Evolutionary conservation across 345 rosid species (phyloP).

Genomic region (Euphorbia pulcherrima): DNA sequence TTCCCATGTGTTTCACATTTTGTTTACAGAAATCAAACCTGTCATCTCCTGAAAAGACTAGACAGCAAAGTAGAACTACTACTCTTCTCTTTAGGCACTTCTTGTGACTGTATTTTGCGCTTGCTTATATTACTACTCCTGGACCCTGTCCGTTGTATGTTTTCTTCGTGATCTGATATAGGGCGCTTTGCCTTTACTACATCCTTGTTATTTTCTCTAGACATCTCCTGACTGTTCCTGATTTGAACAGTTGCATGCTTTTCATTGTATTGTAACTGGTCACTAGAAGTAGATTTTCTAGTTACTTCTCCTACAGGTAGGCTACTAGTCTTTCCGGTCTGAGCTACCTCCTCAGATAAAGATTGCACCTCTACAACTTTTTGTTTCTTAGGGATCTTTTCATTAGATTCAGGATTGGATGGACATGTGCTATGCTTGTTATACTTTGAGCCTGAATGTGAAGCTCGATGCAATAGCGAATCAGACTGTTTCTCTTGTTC

Average conservation of each 20-base stretch:
- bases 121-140: constrained; percentile 10
- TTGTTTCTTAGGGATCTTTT: constrained; percentile 25
- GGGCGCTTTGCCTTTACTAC: constrained; percentile 6
- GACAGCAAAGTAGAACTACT: constrained; percentile 29
- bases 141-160: constrained; percentile 2
- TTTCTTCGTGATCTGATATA: constrained; percentile 8
- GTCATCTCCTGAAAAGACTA: constrained; percentile 40
- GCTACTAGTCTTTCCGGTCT: neutral
- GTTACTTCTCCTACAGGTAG: constrained; percentile 12
- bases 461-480: constrained; percentile 14
- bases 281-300: no score
- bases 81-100: constrained; percentile 19
- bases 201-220: constrained; percentile 21
- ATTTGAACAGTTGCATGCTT: constrained; percentile 12
- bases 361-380: constrained; percentile 11
- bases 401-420: constrained; percentile 15
- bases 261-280: neutral
- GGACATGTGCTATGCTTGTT: constrained; percentile 9
- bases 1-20: neutral
- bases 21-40: constrained; percentile 1
- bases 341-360: constrained; percentile 2
- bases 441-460: constrained; percentile 20
- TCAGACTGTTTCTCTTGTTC: constrained; percentile 16
- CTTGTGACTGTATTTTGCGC: neutral
- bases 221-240: constrained; percentile 15